Percentiles rank a stretch among this genome's conserved stretches.
These are phyloP conservation scores for Diaporthe citrichinensis DNA, from an alignment of 2,329 filamentous ascomycete genomes.

Conservation along the genomic window DNA sequence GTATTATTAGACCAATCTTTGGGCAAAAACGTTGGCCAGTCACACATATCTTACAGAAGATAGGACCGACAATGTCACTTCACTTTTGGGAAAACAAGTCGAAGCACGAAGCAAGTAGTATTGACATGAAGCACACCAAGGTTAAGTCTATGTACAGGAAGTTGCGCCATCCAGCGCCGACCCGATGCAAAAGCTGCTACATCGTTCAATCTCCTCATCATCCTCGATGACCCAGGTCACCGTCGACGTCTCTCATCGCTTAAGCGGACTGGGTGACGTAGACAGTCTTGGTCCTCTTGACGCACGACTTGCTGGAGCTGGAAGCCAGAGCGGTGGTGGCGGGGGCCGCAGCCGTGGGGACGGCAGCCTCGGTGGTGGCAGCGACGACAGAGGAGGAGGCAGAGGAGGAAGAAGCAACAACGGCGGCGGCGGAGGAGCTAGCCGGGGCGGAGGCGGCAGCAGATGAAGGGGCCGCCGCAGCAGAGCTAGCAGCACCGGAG, in stretches of 20 bases:
- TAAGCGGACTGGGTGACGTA: constrained; percentile 38
- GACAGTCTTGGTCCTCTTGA: constrained; percentile 41
- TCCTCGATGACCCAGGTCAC: background rate
- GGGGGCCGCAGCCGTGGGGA: constrained; percentile 36
- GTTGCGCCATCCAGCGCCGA: constrained; percentile 2
- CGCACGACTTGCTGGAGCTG: constrained; percentile 19
- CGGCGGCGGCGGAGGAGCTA: constrained; percentile 24
- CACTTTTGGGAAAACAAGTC: background rate
- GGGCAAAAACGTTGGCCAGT: background rate
- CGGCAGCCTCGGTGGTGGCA: constrained; percentile 16
- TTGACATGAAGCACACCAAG: constrained; percentile 39
- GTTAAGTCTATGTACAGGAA: constrained; percentile 36
- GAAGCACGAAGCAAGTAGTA: constrained; percentile 33
- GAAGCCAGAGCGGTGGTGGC: constrained; percentile 31
- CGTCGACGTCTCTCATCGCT: background rate
- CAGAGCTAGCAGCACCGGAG: background rate
- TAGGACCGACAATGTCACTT: background rate
- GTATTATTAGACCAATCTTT: background rate
- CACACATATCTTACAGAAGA: background rate
- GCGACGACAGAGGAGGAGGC: constrained; percentile 11
- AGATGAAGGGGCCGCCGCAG: background rate
- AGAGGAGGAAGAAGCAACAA: constrained; percentile 12
- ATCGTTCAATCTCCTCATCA: background rate
- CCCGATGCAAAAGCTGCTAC: background rate
- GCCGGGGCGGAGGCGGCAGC: constrained; percentile 7